Evolutionary conservation across 2,329 filamentous ascomycete genomes (phyloP).

Genomic region (Claviceps humidiphila): DNA sequence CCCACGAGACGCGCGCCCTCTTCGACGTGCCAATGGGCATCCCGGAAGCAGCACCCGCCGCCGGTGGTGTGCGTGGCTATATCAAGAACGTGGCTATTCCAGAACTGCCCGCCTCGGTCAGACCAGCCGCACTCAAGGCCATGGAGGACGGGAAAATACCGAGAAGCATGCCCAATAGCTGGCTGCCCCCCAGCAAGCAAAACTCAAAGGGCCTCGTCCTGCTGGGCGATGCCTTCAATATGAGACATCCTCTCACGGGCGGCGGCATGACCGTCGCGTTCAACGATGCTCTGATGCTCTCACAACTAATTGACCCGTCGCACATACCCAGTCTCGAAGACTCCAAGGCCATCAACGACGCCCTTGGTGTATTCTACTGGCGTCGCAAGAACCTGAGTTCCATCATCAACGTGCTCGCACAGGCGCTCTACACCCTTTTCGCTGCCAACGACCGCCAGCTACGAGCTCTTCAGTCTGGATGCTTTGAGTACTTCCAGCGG

Average conservation of each 20-base stretch:
- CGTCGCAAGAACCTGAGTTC: slow-evolving; percentile 65
- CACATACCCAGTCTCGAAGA: slow-evolving; percentile 58
- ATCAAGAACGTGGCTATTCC: slow-evolving; percentile 70
- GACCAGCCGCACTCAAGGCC: slow-evolving; percentile 60
- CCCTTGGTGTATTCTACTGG: slow-evolving; percentile 75
- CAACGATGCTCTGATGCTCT: slow-evolving; percentile 74
- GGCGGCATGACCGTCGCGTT: slow-evolving; percentile 97
- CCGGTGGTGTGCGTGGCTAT: slow-evolving; percentile 76
- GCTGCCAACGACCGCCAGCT: slow-evolving; percentile 71
- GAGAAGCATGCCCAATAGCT: slow-evolving; percentile 86
- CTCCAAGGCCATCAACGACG: slow-evolving; percentile 47
- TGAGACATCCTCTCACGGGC: slow-evolving; percentile 96
- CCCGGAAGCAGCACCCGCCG: slow-evolving; percentile 56
- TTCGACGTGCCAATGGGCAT: slow-evolving; percentile 75
- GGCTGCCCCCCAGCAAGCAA: slow-evolving; percentile 63
- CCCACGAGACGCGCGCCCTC: slow-evolving; percentile 80
- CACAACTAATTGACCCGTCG: slow-evolving; percentile 57
- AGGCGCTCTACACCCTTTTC: slow-evolving; percentile 84
- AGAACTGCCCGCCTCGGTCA: slow-evolving; percentile 56
- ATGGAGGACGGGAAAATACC: slow-evolving; percentile 68
- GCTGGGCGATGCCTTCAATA: slow-evolving; percentile 92
- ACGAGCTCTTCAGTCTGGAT: slow-evolving; percentile 70
- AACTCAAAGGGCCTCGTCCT: slow-evolving; percentile 53
- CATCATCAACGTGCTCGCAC: slow-evolving; percentile 96
- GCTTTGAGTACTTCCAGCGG: slow-evolving; percentile 82